Evolutionary conservation across 2,329 filamentous ascomycete genomes (phyloP), one percentile per base, ranked within the genome.

Genomic region (Colletotrichum sojae): DNA sequence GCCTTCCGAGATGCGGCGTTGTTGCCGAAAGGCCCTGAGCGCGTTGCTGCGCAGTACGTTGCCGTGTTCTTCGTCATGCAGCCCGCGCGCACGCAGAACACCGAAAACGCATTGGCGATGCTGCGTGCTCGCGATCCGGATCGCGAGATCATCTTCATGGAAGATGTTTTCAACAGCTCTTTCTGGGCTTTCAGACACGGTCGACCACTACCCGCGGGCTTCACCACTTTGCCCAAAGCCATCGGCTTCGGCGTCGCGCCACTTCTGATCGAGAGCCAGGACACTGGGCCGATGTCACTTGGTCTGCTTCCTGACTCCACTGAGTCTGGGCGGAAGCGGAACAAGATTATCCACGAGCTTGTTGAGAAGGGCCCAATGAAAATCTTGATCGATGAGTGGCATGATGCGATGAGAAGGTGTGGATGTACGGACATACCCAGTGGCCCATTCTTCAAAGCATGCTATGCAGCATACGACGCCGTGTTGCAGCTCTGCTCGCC

Each of bases 401-500:
- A n/a, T 1, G 27, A 67, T 3, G 63, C 62, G 1, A 15, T 69
- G 53, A 54, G 22, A 5, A 31, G 27, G 8, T 58, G 55, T 6
- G 65, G 68, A 6, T 72, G 64, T 27, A 66, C 65, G 4, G 40
- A 13, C n/a, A 39, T 43, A 2, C 64, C 67, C 2, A 20, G 61
- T 2, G 70, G 48, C 12, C 57, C 15, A 16, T 39, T 69, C 3
- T 51, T 69, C 12, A 67, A 46, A 15, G 52, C 59, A 6, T 63
- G 46, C 22, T 72, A 69, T 45, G 53, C 67, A 1, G 60, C 65
- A 16, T 76, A 75, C 62, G 80, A 83, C 63, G 73, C 76, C 5
- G 73, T 73, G 2, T 73, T 84, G 4, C 78, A 83, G 52, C 73
- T 83, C 63, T 83, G 81, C 22, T 76, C 77, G 13, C 77, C 79